Base-by-base conservation (phyloP, 768 basidiomycete genomes). In the Exsudoporus frostii region DNA sequence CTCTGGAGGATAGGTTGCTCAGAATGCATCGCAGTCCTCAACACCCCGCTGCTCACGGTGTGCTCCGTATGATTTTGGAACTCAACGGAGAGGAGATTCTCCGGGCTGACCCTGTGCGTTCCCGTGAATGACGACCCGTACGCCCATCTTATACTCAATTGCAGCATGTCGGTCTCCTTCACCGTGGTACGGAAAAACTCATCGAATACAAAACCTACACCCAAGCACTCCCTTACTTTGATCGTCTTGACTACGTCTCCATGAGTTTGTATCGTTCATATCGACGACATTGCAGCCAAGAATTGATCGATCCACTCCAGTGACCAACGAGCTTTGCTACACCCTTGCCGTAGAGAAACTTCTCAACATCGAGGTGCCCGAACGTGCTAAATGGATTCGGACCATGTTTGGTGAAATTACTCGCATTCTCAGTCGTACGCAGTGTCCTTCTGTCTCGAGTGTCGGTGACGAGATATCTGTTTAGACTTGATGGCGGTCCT, bases 131-230 rank as follows among this genome's bases (percentile, higher is more conserved):
- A 45, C 43, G 30, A 34, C 39, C 17, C 14, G n/a, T 20, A 43
- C 17, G 19, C 34, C 34, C 39, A 44, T 25, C 59, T 62, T 29
- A 61, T 20, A 10, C 51, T 42, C n/a, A 43, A 50, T 49, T 20
- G 25, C 45, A 90, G 87, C 97, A 99, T 64, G 88, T 98, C 64
- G 97, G 97, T 51, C 80, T 99, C 24, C 81, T 99, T 43, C 97
- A 98, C 73, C 85, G 97, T 60, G 97, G 96, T 20, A 99, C 96
- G 19, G 97, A 99, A 72, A 98, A 98, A 72, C 80, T 99, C 47
- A 98, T 98, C 57, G 97, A 98, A 73, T 96, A 94, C 81, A 99
- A 99, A 77, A 98, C 88, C 1, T 98, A 98, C 67, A 90, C 85
- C 6, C 97, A 99, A 76, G 97, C 97, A 1, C 76, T 98, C 19